Evolutionary conservation across 441 rosid species (phyloP), one percentile per base, ranked within the genome.

Genomic region (California macrophylla): DNA sequence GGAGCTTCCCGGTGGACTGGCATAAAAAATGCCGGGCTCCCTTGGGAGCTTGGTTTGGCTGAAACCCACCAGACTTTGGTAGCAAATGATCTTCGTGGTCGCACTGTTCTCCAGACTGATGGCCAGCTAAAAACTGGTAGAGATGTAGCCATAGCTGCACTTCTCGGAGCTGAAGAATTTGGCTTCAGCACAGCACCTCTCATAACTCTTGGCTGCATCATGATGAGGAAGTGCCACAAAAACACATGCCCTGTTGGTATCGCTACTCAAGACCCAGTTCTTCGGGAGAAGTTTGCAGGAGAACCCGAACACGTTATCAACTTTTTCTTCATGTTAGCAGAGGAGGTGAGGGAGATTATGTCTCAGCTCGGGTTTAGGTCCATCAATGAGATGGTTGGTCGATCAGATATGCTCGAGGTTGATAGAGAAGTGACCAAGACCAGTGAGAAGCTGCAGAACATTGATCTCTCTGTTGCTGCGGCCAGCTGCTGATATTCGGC

Each of bases 1-100:
- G 99, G 99, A 58, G 99, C 99, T 52, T 91, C 99, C 74, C 83
- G 99, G 25, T 96, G 99, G 99, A 96, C 99, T 10, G 99, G 99
- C 72, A 96, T 96, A 18, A 96, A 96, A 82, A 93, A 86, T 71
- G 99, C 99, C 64, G 99, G 99, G 67, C 97, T 96, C 26, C 99
- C 99, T 0, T 96, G 99, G 99, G 99, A 96, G 71, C 86, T 96
- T 67, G 99, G 99, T 82, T 83, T 96, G 82, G 98, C 98, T 4
- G 99, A 96, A 85, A 96, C 99, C 34, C 99, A 96, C 74, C 99
- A 96, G 81, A 93, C 99, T 63, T 90, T 96, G 58, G 99, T 96
- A 69, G 98, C 99, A 15, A 96, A 96, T 82, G 87, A 96, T 84
- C 97, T 96, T 47, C 99, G 99, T 75, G 99, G 99, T 60, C 92